Percentiles rank a stretch among this genome's conserved stretches.
phyloP scores from a whole-genome alignment of 1,284 basidiomycete genomes.

The Inonotus obliquus region DNA sequence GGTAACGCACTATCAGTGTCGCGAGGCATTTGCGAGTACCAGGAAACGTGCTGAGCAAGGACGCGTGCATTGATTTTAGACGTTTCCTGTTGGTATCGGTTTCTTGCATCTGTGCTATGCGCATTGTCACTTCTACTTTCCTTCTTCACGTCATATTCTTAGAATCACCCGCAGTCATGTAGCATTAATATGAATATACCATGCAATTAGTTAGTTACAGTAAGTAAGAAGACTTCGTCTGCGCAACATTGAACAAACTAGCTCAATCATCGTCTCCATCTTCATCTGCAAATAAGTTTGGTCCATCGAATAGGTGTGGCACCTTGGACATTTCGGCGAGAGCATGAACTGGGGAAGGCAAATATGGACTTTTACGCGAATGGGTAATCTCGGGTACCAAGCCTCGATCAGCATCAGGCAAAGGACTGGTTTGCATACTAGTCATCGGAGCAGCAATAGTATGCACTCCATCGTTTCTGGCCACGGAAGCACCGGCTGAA shows the following conservation, averaged over 20 bases:
- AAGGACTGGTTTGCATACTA: too few relatives aligned
- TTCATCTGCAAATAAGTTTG: conserved; percentile 9
- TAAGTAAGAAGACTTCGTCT: not conserved
- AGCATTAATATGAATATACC: conserved; percentile 5
- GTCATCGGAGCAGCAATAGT: too few relatives aligned
- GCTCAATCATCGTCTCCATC: conserved; percentile 9
- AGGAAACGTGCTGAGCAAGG: conserved; percentile 36
- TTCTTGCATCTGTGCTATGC: not conserved
- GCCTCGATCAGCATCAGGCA: too few relatives aligned
- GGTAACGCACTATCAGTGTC: conserved; percentile 92
- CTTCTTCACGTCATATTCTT: not conserved
- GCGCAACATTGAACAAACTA: not conserved
- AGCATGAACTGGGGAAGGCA: not conserved
- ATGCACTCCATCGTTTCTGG: too few relatives aligned
- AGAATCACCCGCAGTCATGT: not conserved
- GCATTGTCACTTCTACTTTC: not conserved
- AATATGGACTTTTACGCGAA: too few relatives aligned
- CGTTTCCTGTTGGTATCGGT: not conserved
- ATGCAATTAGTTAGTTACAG: not conserved
- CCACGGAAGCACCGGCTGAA: too few relatives aligned
- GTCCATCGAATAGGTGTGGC: conserved; percentile 6
- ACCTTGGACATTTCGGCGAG: not conserved
- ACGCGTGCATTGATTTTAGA: not conserved
- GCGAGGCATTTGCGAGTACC: conserved; percentile 70
- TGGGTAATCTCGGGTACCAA: too few relatives aligned